These are phyloP conservation scores for Pseudogymnoascus sp. DNA, from an alignment of 2,329 filamentous ascomycete genomes.

Conservation along the genomic window DNA sequence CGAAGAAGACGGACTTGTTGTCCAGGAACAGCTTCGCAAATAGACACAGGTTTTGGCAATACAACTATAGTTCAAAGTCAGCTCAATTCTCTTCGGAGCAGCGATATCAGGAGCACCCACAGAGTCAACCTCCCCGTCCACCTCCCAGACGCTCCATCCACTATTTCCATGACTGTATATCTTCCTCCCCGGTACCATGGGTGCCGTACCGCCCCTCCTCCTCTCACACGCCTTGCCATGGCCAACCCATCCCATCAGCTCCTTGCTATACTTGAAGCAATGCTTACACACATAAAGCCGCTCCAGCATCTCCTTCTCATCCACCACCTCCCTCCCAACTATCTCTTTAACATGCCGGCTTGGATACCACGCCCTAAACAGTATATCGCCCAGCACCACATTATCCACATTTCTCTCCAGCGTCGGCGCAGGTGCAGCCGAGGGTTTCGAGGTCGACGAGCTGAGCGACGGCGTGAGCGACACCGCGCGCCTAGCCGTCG, in stretches of 20 bases:
- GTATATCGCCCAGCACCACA: constrained; percentile 75
- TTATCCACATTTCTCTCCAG: constrained; percentile 73
- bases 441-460: neutral
- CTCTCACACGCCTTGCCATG: constrained; percentile 53
- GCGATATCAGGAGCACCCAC: constrained; percentile 36
- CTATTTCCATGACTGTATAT: constrained; percentile 64
- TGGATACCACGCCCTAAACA: constrained; percentile 87
- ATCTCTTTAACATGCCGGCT: constrained; percentile 78
- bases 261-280: constrained; percentile 87
- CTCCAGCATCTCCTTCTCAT: constrained; percentile 42
- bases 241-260: constrained; percentile 50
- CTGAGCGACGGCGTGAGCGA: constrained; percentile 3
- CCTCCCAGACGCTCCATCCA: constrained; percentile 81
- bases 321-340: constrained; percentile 40
- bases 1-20: constrained; percentile 97
- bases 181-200: constrained; percentile 55
- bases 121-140: constrained; percentile 81
- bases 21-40: constrained; percentile 97
- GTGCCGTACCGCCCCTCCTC: constrained; percentile 26
- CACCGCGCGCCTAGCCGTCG: constrained; percentile 6
- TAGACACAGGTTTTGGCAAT: constrained; percentile 89
- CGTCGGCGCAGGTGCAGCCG: neutral
- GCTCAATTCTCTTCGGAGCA: neutral
- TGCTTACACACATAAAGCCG: constrained; percentile 79
- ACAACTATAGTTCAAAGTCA: constrained; percentile 49